These are phyloP conservation scores for Tritrichomonas foetus DNA, from an alignment of 208 protist species.

Conservation along the genomic window DNA sequence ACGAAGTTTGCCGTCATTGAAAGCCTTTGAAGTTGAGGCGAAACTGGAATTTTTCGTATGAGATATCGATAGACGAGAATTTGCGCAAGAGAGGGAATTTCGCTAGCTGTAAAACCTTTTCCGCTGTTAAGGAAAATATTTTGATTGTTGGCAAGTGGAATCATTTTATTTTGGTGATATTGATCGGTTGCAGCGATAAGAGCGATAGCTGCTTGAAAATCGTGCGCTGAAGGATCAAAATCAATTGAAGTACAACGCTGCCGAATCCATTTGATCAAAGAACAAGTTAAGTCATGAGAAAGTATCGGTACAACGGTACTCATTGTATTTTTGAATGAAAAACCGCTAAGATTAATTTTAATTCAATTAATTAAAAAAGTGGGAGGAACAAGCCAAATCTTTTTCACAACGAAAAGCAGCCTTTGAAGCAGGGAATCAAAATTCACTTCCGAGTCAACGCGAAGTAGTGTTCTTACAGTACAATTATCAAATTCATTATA, in stretches of 20 bases:
- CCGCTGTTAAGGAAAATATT: not conserved
- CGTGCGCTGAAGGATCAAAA: not conserved
- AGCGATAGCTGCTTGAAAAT: constrained; percentile 18
- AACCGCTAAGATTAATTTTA: no score
- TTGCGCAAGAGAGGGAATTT: not conserved
- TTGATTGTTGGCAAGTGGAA: not conserved
- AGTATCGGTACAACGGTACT: no score
- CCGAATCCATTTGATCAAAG: not conserved
- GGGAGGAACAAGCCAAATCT: no score
- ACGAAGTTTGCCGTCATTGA: not conserved
- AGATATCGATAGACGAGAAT: not conserved
- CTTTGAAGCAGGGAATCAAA: no score
- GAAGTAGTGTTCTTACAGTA: no score
- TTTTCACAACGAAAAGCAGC: no score
- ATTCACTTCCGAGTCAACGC: no score
- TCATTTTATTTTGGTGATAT: not conserved
- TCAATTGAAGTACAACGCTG: not conserved
- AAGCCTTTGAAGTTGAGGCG: not conserved
- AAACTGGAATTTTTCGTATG: constrained; percentile 13
- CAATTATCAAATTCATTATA: no score
- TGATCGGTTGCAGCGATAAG: not conserved
- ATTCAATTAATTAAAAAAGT: no score
- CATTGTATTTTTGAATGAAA: no score
- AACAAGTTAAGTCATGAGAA: no score
- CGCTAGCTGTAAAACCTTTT: not conserved